Base-by-base conservation (phyloP, 1,139 yeast genomes). In the Zygosaccharomyces pseudobailii region DNA sequence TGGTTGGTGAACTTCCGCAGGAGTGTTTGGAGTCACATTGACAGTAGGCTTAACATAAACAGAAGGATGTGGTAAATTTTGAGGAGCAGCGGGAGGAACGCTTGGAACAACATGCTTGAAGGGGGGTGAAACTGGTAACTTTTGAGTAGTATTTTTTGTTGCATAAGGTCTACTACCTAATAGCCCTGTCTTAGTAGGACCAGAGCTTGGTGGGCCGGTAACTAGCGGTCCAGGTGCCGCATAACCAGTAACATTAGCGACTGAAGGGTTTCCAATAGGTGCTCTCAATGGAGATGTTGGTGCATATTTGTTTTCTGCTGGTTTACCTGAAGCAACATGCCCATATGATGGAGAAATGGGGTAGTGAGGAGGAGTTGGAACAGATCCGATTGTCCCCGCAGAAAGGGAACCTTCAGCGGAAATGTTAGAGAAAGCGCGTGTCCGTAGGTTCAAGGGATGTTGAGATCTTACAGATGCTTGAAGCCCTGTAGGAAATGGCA, bases 351-450 rank as follows among this genome's bases (percentile, higher is more conserved):
- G 30, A 17, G 43, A 36, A 17, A 31, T 33, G 20, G 25, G 22
- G 9, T 24, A 8, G 2, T 24, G 6, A 28, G 46, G 20, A 42
- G 48, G 46, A 47, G 54, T 23, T 10, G 46, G 31, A 13, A 10
- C 28, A n/a, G 45, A 28, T 6, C 37, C 31, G 22, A 43, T 13
- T 21, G 39, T 8, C 21, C 47, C 36, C 13, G 48, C 34, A 9
- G 53, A 37, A 13, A 47, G 42, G 1, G 45, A 35, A 45, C 56
- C 55, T 13, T 55, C 43, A 5, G 48, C 47, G 2, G 66, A 61
- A 7, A 52, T 55, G 48, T 56, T 61, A 28, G 63, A 60, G 31
- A 51, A 42, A 8, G 59, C 58, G 40, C 64, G 54, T 4, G 52
- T 42, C 34, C 63, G 51, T 8, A 40, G 25, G 30, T 32, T 37